Evolutionary conservation across 495 filamentous ascomycete genomes (phyloP).

Genomic region (Apodospora peruviana): DNA sequence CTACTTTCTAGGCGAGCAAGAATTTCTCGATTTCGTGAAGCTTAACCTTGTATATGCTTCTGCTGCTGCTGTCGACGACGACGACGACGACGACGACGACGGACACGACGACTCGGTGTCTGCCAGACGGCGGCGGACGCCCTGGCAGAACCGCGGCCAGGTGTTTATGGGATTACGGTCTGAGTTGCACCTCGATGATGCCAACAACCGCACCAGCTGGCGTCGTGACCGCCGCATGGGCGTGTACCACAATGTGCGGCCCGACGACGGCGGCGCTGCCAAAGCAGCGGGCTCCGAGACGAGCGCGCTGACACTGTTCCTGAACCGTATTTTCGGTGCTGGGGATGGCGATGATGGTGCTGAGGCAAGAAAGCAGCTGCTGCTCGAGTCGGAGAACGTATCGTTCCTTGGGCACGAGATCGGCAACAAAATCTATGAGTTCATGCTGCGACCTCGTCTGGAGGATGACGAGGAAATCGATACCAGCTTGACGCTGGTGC

Average conservation of each 20-base stretch:
- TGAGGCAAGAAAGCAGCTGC: too few relatives aligned
- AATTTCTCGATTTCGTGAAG: slow-evolving; percentile 25
- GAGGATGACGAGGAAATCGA: slow-evolving; percentile 28
- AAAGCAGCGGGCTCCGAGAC: not conserved
- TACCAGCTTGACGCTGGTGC: slow-evolving; percentile 13
- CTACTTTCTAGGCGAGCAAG: slow-evolving; percentile 22
- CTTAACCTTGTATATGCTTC: slow-evolving; percentile 8
- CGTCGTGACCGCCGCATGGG: slow-evolving; percentile 34
- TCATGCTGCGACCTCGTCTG: slow-evolving; percentile 26
- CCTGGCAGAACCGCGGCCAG: slow-evolving; percentile 21
- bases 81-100: not conserved
- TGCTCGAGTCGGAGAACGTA: too few relatives aligned
- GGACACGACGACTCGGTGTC: too few relatives aligned
- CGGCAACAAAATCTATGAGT: slow-evolving; percentile 27
- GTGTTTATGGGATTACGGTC: slow-evolving; percentile 32
- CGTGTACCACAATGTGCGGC: slow-evolving; percentile 30
- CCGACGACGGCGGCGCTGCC: not conserved
- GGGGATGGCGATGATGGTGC: not conserved
- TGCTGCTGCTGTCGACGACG: not conserved
- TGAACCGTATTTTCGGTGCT: not conserved
- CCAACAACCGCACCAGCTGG: slow-evolving; percentile 25
- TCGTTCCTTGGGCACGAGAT: slow-evolving; percentile 26
- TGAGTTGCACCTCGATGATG: slow-evolving; percentile 22
- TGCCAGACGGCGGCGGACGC: too few relatives aligned
- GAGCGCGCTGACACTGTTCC: not conserved